Conservation (phyloP, 2,329 filamentous ascomycete species). For the Tolypocladium guangdongense region DNA sequence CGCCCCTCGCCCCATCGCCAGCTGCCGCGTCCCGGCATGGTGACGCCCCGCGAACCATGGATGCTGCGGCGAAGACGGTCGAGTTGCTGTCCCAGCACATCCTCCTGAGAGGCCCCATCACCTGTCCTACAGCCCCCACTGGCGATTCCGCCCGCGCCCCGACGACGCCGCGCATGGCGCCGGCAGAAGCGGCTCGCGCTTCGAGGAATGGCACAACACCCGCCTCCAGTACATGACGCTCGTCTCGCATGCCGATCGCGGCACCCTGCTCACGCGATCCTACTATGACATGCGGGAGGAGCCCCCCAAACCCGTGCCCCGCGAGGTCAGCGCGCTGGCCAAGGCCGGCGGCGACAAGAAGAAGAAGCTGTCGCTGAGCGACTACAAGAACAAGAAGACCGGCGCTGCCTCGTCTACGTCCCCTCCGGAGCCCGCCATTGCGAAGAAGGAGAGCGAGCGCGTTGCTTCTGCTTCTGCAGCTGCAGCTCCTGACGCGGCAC, state of each 20-base stretch:
- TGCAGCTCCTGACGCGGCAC: background rate
- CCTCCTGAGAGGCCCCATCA: conserved; percentile 41
- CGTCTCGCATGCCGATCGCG: conserved; percentile 46
- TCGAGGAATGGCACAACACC: conserved; percentile 38
- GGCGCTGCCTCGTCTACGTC: conserved; percentile 20
- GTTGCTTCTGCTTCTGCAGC: conserved; percentile 9
- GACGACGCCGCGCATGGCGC: conserved; percentile 21
- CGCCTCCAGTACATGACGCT: conserved; percentile 47
- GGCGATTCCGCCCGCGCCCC: conserved; percentile 33
- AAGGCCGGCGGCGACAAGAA: conserved; percentile 33
- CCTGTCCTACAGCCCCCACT: conserved; percentile 36
- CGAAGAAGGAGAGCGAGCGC: conserved; percentile 21
- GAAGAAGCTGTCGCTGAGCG: conserved; percentile 47
- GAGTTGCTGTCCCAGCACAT: conserved; percentile 40
- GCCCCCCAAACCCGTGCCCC: conserved; percentile 26
- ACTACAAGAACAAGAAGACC: conserved; percentile 46
- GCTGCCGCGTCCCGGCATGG: conserved; percentile 21
- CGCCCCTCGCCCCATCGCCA: conserved; percentile 9
- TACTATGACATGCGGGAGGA: conserved; percentile 48
- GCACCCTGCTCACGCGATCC: conserved; percentile 43
- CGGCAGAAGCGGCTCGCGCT: conserved; percentile 17
- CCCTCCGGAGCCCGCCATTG: conserved; percentile 21
- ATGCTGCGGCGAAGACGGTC: conserved; percentile 47
- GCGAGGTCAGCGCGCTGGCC: conserved; percentile 27
- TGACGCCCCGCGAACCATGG: conserved; percentile 37